phyloP scores from a whole-genome alignment of 208 protist species.

The Trypanosoma grayi region DNA sequence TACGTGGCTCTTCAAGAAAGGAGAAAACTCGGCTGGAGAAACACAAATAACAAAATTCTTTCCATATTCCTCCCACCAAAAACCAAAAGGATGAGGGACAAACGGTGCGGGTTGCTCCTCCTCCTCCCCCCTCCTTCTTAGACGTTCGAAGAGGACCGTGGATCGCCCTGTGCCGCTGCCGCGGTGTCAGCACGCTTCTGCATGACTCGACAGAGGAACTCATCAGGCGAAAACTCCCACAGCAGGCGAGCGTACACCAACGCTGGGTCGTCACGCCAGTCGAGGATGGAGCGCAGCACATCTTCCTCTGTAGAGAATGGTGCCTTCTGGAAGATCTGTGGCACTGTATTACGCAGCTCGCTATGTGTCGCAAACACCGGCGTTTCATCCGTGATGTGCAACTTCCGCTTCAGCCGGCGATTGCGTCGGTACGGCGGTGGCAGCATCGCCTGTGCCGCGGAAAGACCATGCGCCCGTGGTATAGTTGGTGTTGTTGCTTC shows the following conservation, averaged over 20 bases:
- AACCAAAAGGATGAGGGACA: too few species aligned
- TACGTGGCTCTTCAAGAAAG: too few species aligned
- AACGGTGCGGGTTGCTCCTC: too few species aligned
- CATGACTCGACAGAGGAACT: constrained; percentile 40
- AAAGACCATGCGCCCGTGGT: constrained; percentile 31
- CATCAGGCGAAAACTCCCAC: constrained; percentile 67
- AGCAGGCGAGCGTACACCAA: constrained; percentile 73
- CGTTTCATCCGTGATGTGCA: constrained; percentile 42
- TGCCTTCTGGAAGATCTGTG: constrained; percentile 37
- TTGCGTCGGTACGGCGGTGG: constrained; percentile 55
- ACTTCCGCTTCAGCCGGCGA: constrained; percentile 42
- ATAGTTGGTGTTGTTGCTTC: not conserved
- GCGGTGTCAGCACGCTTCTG: not conserved
- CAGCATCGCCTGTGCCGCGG: constrained; percentile 41
- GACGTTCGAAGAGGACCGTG: too few species aligned
- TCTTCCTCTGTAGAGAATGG: constrained; percentile 74
- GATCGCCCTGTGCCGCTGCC: too few species aligned
- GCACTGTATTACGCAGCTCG: constrained; percentile 40
- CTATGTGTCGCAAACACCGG: constrained; percentile 55
- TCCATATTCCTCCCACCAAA: too few species aligned
- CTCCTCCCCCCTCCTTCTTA: too few species aligned
- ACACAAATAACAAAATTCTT: too few species aligned
- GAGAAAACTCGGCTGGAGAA: too few species aligned
- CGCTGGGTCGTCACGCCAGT: constrained; percentile 58
- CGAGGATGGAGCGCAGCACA: constrained; percentile 58